Conservation (phyloP, 2,329 filamentous ascomycete species). For the Xylaria multiplex region DNA sequence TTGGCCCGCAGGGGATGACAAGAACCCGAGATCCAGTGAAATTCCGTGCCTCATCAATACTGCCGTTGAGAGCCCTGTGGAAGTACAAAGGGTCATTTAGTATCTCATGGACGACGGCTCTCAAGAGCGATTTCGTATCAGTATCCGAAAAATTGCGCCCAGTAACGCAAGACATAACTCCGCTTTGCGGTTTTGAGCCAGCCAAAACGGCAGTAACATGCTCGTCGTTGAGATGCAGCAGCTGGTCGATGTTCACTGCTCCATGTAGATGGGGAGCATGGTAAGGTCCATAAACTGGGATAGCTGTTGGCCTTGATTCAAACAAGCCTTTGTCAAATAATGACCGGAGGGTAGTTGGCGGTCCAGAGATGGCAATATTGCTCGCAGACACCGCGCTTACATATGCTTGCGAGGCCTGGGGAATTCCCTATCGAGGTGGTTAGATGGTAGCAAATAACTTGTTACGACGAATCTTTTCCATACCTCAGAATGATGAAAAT, state of each 20-base stretch:
- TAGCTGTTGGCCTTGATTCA: constrained; percentile 56
- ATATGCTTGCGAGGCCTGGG: constrained; percentile 60
- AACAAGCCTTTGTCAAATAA: constrained; percentile 55
- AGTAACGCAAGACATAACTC: constrained; percentile 62
- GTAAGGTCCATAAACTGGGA: constrained; percentile 67
- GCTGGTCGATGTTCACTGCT: constrained; percentile 54
- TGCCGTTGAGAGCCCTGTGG: constrained; percentile 59
- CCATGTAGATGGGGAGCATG: constrained; percentile 65
- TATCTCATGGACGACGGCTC: constrained; percentile 59
- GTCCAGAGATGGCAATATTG: constrained; percentile 64
- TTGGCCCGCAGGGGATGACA: constrained; percentile 62
- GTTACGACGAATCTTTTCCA: constrained; percentile 38
- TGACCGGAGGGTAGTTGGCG: constrained; percentile 59
- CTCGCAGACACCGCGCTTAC: constrained; percentile 62
- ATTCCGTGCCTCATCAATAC: constrained; percentile 54
- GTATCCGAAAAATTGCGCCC: constrained; percentile 55
- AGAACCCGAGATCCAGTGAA: constrained; percentile 55
- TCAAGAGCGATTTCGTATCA: constrained; percentile 56
- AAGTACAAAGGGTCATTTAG: constrained; percentile 61
- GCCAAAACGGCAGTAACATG: constrained; percentile 53
- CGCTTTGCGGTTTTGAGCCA: constrained; percentile 56
- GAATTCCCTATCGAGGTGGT: constrained; percentile 52
- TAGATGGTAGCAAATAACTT: background rate
- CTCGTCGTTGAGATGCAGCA: constrained; percentile 57
- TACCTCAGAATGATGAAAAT: constrained; percentile 68